Evolutionary conservation across 345 rosid species (phyloP).

Genomic region (Heritiera fomes): DNA sequence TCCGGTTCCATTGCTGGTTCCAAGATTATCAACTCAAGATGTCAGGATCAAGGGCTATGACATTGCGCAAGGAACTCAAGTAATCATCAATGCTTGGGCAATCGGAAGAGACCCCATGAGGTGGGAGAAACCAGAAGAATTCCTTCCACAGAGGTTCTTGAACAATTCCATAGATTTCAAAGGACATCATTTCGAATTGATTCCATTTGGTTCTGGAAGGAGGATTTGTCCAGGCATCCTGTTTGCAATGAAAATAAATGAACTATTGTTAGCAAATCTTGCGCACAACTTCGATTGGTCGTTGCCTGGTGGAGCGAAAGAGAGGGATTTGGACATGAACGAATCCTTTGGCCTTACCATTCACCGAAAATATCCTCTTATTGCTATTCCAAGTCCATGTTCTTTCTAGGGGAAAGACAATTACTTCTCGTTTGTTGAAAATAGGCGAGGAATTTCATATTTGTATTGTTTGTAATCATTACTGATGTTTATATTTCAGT

Average conservation of each 20-base stretch:
- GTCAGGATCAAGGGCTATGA: slow-evolving; percentile 23
- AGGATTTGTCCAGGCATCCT: slow-evolving; percentile 36
- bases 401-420: not conserved
- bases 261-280: slow-evolving; percentile 33
- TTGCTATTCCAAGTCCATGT: not conserved
- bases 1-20: slow-evolving; percentile 41
- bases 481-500: no score
- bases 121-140: slow-evolving; percentile 40
- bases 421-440: no score
- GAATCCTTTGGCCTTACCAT: slow-evolving; percentile 8
- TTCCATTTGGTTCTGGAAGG: slow-evolving; percentile 41
- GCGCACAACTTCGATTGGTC: slow-evolving; percentile 36
- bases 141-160: slow-evolving; percentile 37
- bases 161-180: slow-evolving; percentile 23
- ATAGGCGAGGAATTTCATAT: no score
- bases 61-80: slow-evolving; percentile 31
- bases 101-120: slow-evolving; percentile 29
- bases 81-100: slow-evolving; percentile 39
- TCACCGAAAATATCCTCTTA: slow-evolving; percentile 11
- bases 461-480: no score
- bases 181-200: slow-evolving; percentile 38
- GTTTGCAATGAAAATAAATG: slow-evolving; percentile 32
- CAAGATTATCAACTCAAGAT: slow-evolving; percentile 30
- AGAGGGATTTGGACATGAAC: slow-evolving; percentile 4
- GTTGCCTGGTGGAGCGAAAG: slow-evolving; percentile 6